These are phyloP conservation scores for Pogostemon cablin DNA, from an alignment of 257 asterid genomes.

Conservation along the genomic window DNA sequence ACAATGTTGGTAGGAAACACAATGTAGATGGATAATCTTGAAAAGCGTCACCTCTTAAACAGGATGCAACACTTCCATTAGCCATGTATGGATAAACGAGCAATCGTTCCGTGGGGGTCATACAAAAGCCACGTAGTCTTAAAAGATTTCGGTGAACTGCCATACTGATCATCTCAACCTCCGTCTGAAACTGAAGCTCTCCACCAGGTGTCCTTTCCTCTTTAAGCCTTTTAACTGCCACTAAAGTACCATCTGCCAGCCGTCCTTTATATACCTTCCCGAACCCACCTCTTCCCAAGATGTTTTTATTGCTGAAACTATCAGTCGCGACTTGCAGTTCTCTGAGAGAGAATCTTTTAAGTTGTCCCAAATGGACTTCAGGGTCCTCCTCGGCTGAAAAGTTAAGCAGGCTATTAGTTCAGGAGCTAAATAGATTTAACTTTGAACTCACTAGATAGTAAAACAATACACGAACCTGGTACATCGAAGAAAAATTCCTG, in stretches of 20 bases:
- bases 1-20: background rate
- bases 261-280: slow-evolving; percentile 65
- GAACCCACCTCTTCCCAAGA: slow-evolving; percentile 64
- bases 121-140: slow-evolving; percentile 56
- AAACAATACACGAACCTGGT: slow-evolving; percentile 44
- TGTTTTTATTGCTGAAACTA: slow-evolving; percentile 58
- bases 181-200: slow-evolving; percentile 64
- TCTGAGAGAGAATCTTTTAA: slow-evolving; percentile 55
- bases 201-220: slow-evolving; percentile 68
- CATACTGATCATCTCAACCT: slow-evolving; percentile 63
- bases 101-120: slow-evolving; percentile 61
- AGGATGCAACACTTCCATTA: slow-evolving; percentile 65
- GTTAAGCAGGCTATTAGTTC: slow-evolving; percentile 10
- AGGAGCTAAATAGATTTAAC: background rate
- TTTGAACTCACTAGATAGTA: background rate
- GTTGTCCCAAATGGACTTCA: slow-evolving; percentile 65
- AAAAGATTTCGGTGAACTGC: slow-evolving; percentile 70
- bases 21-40: background rate
- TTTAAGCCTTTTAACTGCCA: slow-evolving; percentile 60
- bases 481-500: slow-evolving; percentile 62
- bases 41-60: slow-evolving; percentile 52
- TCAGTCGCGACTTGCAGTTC: slow-evolving; percentile 64
- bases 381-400: slow-evolving; percentile 67
- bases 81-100: slow-evolving; percentile 68
- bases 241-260: slow-evolving; percentile 53